Conservation (phyloP, 2,329 filamentous ascomycete genomes). For the Cercospora nicotianae region DNA sequence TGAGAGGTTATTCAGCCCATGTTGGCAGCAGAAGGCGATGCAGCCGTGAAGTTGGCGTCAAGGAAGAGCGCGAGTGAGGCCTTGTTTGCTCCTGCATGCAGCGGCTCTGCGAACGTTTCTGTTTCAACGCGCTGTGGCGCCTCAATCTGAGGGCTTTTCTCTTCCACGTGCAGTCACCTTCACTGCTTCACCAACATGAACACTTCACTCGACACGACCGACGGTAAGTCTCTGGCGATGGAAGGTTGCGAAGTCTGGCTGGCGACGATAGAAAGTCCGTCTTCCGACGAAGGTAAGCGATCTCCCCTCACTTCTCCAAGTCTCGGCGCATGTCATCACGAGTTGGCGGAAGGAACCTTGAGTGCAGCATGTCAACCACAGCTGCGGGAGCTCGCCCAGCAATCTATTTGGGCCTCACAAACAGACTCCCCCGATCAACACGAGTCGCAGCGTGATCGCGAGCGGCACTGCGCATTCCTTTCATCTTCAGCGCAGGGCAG, state of each 20-base stretch:
- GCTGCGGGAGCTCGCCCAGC: conserved; percentile 13
- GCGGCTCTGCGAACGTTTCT: neutral
- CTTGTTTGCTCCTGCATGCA: conserved; percentile 1
- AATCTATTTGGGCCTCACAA: neutral
- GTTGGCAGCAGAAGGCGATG: neutral
- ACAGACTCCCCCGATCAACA: neutral
- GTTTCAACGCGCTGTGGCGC: neutral
- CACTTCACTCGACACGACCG: neutral
- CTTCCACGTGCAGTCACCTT: neutral
- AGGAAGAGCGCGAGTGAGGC: neutral
- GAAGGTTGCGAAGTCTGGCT: conserved; percentile 16
- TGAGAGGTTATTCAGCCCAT: neutral
- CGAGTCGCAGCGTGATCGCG: neutral
- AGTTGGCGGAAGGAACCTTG: conserved; percentile 12
- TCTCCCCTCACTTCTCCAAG: conserved; percentile 3
- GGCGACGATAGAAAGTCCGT: neutral
- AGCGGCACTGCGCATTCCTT: neutral
- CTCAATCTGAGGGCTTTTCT: neutral
- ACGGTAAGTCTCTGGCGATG: conserved; percentile 6
- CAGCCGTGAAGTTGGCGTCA: neutral
- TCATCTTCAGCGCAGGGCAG: neutral
- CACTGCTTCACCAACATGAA: neutral
- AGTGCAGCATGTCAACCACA: conserved; percentile 9
- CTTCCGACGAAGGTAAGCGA: conserved; percentile 1
- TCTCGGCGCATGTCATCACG: conserved; percentile 18